Evolutionary conservation across 495 filamentous ascomycete genomes (phyloP).

Genomic region (Podospora pseudocomata): DNA sequence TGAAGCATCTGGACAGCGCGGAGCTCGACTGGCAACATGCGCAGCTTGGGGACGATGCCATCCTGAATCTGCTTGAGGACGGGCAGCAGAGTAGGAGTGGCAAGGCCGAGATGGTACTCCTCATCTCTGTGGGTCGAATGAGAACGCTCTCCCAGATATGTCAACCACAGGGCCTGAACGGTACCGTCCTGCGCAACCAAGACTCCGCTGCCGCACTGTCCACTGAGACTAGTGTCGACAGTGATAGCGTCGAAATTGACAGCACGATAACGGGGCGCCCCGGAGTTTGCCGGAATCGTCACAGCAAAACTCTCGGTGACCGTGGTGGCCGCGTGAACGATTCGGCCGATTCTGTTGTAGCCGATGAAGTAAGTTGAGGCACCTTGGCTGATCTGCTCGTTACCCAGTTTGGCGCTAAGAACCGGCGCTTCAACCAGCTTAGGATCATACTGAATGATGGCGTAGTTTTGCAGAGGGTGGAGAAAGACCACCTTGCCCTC

Average conservation of each 20-base stretch:
- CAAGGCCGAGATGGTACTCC: slow-evolving; percentile 93
- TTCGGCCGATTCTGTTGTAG: slow-evolving; percentile 91
- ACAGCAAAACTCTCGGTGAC: slow-evolving; percentile 98
- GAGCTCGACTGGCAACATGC: slow-evolving; percentile 91
- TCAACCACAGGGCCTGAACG: slow-evolving; percentile 93
- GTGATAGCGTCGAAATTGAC: slow-evolving; percentile 98
- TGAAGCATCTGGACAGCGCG: slow-evolving; percentile 95
- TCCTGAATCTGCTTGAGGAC: slow-evolving; percentile 79
- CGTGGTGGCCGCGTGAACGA: slow-evolving; percentile 88
- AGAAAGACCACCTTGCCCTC: slow-evolving; percentile 93
- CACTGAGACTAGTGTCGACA: slow-evolving; percentile 85
- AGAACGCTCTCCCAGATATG: slow-evolving; percentile 87
- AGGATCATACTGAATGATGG: slow-evolving; percentile 91
- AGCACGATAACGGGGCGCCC: slow-evolving; percentile 88
- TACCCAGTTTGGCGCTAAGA: slow-evolving; percentile 78
- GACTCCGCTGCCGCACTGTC: slow-evolving; percentile 93
- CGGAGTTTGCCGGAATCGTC: slow-evolving; percentile 86
- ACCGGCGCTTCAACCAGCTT: slow-evolving; percentile 89
- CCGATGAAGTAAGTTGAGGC: slow-evolving; percentile 93
- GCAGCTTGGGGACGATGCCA: slow-evolving; percentile 70
- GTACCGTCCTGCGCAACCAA: slow-evolving; percentile 85
- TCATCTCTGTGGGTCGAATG: slow-evolving; percentile 78
- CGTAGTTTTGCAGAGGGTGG: slow-evolving; percentile 98
- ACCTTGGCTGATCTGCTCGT: slow-evolving; percentile 77
- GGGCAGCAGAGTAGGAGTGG: slow-evolving; percentile 81